Conservation (phyloP, 495 filamentous ascomycete genomes). For the Clohesyomyces aquaticus region DNA sequence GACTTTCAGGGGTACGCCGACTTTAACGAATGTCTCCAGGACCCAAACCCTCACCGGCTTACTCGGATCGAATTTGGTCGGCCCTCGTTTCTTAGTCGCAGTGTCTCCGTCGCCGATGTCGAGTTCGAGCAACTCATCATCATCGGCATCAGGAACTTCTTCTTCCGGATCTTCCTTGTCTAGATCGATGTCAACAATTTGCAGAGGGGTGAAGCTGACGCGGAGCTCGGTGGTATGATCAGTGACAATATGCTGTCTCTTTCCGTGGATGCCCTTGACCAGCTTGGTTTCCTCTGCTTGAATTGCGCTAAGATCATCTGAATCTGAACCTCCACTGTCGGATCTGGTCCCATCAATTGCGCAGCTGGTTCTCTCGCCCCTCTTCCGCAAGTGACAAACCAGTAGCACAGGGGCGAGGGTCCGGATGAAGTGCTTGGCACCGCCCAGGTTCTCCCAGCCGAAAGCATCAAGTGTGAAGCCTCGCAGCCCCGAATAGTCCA, state of each 20-base stretch:
- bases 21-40: constrained; percentile 67
- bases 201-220: constrained; percentile 72
- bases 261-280: constrained; percentile 65
- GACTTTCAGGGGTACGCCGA: constrained; percentile 73
- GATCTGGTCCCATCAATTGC: too few relatives aligned
- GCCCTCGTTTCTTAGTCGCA: constrained; percentile 58
- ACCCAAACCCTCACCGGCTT: constrained; percentile 74
- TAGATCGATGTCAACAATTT: constrained; percentile 78
- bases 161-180: constrained; percentile 51
- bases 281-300: constrained; percentile 55
- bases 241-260: constrained; percentile 69
- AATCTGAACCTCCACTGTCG: constrained; percentile 1
- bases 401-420: constrained; percentile 80
- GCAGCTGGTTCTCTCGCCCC: too few relatives aligned
- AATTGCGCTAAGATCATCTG: constrained; percentile 48
- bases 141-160: constrained; percentile 42
- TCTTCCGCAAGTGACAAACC: constrained; percentile 61
- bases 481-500: constrained; percentile 71
- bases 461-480: constrained; percentile 77
- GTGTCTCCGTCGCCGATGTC: constrained; percentile 37
- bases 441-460: constrained; percentile 77
- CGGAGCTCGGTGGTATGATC: constrained; percentile 78
- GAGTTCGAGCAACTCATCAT: constrained; percentile 45
- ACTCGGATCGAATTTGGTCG: constrained; percentile 68
- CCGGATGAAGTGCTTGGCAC: constrained; percentile 82